phyloP scores from a whole-genome alignment of 768 basidiomycete species.

The Artomyces pyxidatus region DNA sequence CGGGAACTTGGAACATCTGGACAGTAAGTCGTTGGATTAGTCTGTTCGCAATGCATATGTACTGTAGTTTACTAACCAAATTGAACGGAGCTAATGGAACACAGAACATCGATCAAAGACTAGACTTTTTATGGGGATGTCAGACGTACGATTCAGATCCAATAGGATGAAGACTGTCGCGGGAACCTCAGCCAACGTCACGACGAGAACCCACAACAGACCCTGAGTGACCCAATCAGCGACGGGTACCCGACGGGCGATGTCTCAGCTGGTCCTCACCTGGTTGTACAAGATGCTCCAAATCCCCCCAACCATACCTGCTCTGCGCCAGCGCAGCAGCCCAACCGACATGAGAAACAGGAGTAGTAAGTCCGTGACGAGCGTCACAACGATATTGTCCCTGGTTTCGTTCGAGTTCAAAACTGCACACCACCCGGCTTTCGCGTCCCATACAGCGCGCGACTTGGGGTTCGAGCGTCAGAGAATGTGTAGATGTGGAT shows the following conservation, averaged over 20 bases:
- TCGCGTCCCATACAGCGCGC: background rate
- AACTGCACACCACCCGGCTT: background rate
- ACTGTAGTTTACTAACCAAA: too few relatives aligned
- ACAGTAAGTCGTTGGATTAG: too few relatives aligned
- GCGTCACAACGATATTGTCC: constrained; percentile 1
- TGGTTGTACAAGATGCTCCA: background rate
- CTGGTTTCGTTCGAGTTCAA: background rate
- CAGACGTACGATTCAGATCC: background rate
- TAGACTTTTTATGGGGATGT: too few relatives aligned
- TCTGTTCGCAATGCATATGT: too few relatives aligned
- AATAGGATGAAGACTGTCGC: background rate
- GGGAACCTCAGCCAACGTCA: background rate
- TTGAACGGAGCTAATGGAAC: too few relatives aligned
- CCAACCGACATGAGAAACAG: constrained; percentile 2
- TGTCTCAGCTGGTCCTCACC: background rate
- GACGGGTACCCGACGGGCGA: background rate
- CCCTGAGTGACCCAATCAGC: background rate
- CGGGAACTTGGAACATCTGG: too few relatives aligned
- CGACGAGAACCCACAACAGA: background rate
- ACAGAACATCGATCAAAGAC: too few relatives aligned
- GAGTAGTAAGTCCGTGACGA: constrained; percentile 5
- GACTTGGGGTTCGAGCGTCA: background rate
- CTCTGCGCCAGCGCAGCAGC: constrained; percentile 1
- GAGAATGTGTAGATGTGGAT: too few relatives aligned
- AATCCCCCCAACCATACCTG: background rate